phyloP scores from a whole-genome alignment of 2,329 filamentous ascomycete genomes.

The Lachnum nothofagi region DNA sequence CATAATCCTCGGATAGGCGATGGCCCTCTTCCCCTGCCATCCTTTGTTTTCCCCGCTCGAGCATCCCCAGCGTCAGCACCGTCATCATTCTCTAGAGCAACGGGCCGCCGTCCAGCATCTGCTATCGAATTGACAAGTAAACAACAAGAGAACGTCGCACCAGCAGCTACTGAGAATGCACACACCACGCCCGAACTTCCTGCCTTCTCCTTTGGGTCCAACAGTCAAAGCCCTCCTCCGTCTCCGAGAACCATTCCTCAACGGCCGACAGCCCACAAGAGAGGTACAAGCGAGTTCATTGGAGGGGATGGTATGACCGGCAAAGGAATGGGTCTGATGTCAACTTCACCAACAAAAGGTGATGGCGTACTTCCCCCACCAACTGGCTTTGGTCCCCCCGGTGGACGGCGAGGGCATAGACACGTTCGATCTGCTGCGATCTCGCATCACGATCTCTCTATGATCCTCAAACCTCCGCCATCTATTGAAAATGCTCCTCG shows the following conservation, averaged over 20 bases:
- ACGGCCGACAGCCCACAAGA: slow-evolving; percentile 58
- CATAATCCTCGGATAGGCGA: slow-evolving; percentile 12
- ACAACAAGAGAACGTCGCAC: not conserved
- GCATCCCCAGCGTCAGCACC: slow-evolving; percentile 45
- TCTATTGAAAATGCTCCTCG: slow-evolving; percentile 16
- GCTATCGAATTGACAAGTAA: slow-evolving; percentile 20
- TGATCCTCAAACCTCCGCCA: slow-evolving; percentile 50
- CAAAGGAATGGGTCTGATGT: slow-evolving; percentile 46
- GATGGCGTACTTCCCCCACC: slow-evolving; percentile 55
- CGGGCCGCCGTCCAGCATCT: slow-evolving; percentile 49
- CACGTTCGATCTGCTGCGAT: slow-evolving; percentile 73
- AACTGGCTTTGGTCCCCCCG: slow-evolving; percentile 43
- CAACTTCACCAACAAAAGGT: slow-evolving; percentile 64
- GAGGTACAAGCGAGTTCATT: slow-evolving; percentile 81
- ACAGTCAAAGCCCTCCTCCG: slow-evolving; percentile 39
- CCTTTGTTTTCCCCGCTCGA: slow-evolving; percentile 56
- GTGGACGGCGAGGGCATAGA: slow-evolving; percentile 62
- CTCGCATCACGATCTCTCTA: slow-evolving; percentile 74
- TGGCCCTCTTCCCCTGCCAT: slow-evolving; percentile 54
- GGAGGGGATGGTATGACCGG: slow-evolving; percentile 56
- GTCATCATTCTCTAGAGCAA: slow-evolving; percentile 44
- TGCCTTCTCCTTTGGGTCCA: slow-evolving; percentile 31
- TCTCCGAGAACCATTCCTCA: slow-evolving; percentile 43
- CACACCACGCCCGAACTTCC: slow-evolving; percentile 27
- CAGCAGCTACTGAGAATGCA: not conserved